phyloP scores from a whole-genome alignment of 1,139 yeast species.

The Suhomyces choctaworum region DNA sequence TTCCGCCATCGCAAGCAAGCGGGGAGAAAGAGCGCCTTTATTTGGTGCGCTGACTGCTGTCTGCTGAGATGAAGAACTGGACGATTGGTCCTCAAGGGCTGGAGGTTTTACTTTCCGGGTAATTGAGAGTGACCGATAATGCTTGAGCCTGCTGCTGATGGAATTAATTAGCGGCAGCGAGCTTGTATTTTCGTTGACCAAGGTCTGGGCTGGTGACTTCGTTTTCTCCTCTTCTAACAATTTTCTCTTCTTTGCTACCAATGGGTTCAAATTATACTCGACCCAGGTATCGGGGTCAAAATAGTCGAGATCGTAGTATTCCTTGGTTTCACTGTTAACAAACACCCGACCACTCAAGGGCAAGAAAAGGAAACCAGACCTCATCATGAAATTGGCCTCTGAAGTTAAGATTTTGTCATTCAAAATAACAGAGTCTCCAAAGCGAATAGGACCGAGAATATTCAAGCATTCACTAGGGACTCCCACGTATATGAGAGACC shows the following conservation, averaged over 20 bases:
- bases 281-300: slow-evolving; percentile 83
- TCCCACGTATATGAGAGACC: slow-evolving; percentile 80
- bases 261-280: slow-evolving; percentile 70
- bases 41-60: background rate
- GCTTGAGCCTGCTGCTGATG: slow-evolving; percentile 24
- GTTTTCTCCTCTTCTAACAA: slow-evolving; percentile 12
- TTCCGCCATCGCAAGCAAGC: slow-evolving; percentile 2
- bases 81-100: background rate
- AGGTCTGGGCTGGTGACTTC: background rate
- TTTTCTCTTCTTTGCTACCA: slow-evolving; percentile 53
- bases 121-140: slow-evolving; percentile 23
- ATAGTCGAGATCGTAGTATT: slow-evolving; percentile 66
- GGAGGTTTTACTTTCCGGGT: slow-evolving; percentile 10
- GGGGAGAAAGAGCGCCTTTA: slow-evolving; percentile 5
- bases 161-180: slow-evolving; percentile 26
- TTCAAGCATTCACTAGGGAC: slow-evolving; percentile 83
- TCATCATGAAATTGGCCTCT: slow-evolving; percentile 84
- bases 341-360: slow-evolving; percentile 77
- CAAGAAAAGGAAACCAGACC: slow-evolving; percentile 75
- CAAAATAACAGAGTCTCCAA: slow-evolving; percentile 76
- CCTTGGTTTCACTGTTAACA: slow-evolving; percentile 56
- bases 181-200: background rate
- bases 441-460: slow-evolving; percentile 79
- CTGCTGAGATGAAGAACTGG: slow-evolving; percentile 1
- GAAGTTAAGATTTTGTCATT: slow-evolving; percentile 74